phyloP scores from a whole-genome alignment of 345 rosid species.

The Aegle marmelos region DNA sequence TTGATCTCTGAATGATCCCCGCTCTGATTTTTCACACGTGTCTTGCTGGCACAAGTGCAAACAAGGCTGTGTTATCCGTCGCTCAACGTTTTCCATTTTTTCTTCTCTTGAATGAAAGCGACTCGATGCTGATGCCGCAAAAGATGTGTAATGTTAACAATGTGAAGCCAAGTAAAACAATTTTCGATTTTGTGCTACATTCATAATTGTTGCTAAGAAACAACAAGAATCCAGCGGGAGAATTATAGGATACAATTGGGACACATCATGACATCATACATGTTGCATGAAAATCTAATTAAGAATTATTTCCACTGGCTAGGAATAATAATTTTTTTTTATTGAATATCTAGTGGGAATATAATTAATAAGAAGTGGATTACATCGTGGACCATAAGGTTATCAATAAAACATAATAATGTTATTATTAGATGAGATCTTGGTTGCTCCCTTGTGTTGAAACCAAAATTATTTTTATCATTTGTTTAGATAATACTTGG shows the following conservation, averaged over 20 bases:
- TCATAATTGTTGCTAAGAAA: background rate
- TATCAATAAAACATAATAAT: background rate
- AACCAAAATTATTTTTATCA: background rate
- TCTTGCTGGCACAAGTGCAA: background rate
- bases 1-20: background rate
- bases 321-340: no score
- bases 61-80: slow-evolving; percentile 15
- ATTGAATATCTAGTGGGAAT: background rate
- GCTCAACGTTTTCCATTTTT: background rate
- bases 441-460: background rate
- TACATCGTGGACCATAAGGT: background rate
- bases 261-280: no score
- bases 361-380: background rate
- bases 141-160: no score
- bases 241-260: background rate
- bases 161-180: background rate
- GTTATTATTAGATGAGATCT: background rate
- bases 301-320: background rate
- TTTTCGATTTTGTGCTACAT: background rate
- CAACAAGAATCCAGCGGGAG: slow-evolving; percentile 10
- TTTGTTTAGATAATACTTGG: background rate
- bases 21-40: background rate
- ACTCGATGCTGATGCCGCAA: background rate
- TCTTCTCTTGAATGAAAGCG: background rate
- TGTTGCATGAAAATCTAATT: background rate